These are phyloP conservation scores for Ambispora gerdemannii DNA, from an alignment of 192 early-diverging fungal species.

Conservation along the genomic window DNA sequence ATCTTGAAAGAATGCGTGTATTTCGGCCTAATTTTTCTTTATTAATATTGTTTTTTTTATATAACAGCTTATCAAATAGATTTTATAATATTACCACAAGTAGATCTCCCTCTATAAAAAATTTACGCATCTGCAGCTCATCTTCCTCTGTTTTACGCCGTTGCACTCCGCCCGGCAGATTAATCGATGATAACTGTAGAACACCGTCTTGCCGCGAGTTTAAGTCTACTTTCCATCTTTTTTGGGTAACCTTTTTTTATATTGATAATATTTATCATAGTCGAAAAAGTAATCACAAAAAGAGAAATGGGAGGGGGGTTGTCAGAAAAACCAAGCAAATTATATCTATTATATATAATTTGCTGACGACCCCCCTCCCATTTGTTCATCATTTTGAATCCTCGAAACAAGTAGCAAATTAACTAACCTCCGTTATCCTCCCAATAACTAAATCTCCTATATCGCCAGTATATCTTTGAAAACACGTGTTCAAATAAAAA, in stretches of 20 bases:
- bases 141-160: constrained; percentile 93
- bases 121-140: constrained; percentile 94
- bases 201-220: constrained; percentile 83
- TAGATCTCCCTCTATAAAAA: constrained; percentile 93
- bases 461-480: constrained; percentile 71
- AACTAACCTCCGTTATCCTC: constrained; percentile 77
- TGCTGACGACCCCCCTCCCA: too few species aligned
- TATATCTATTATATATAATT: too few species aligned
- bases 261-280: too few species aligned
- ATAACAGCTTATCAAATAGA: not conserved
- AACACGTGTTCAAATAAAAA: too few species aligned
- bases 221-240: constrained; percentile 95
- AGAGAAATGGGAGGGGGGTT: too few species aligned
- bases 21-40: constrained; percentile 57
- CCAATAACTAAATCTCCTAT: constrained; percentile 98
- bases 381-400: not conserved
- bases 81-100: constrained; percentile 60
- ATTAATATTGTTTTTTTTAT: not conserved
- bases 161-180: constrained; percentile 92
- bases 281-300: too few species aligned
- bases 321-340: too few species aligned
- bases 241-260: constrained; percentile 60
- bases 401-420: not conserved
- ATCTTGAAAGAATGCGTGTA: constrained; percentile 82
- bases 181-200: constrained; percentile 84